Base-by-base conservation (phyloP, 1,284 basidiomycete genomes). In the Ustilago trichophora region DNA sequence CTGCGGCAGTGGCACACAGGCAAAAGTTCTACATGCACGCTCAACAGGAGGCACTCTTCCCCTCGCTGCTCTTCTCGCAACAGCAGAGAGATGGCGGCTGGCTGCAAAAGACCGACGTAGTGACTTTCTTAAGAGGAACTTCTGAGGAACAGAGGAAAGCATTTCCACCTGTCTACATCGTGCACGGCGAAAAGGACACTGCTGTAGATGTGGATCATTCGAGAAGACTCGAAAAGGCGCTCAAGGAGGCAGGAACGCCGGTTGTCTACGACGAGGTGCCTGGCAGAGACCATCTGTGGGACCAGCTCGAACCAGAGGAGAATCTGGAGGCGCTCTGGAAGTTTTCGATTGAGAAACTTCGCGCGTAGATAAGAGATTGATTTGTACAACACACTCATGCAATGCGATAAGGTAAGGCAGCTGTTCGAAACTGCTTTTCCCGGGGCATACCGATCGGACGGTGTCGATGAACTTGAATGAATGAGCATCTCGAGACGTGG, bases 201-300 rank as follows among this genome's bases (percentile, higher is more conserved):
- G 71, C 71, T 2, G 71, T 73, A 9, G 71, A 73, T 29, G 71
- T 73, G 15, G 60, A 66, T 26, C 71, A 73, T 16, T 63, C 55
- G 2, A 44, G 66, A 5, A 38, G 51, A 10, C 45, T 73, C 27
- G 50, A 48, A 16, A 51, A 52, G 35, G 56, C 63, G 24, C 55
- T 69, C 41, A 62, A 68, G 13, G 47, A 26, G 13, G 46, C 48
- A 3, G 54, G 67, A 0, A 34, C 37, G 6, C 26, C 44, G 12
- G 50, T 71, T 3, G 32, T 43, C 13, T 73, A 73, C 32, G 67
- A 73, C 16, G 71, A 73, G 24, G 37, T 70, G 9, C 43, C 54
- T 3, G 71, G 53, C 9, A 36, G 55, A 18, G 67, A 71, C n/a
- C 71, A 73, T 26, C 40, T 69, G 22, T 69, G 66, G 67, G 67